These are phyloP conservation scores for Sugiyamaella smithiae DNA, from an alignment of 805 yeast species.

Conservation along the genomic window DNA sequence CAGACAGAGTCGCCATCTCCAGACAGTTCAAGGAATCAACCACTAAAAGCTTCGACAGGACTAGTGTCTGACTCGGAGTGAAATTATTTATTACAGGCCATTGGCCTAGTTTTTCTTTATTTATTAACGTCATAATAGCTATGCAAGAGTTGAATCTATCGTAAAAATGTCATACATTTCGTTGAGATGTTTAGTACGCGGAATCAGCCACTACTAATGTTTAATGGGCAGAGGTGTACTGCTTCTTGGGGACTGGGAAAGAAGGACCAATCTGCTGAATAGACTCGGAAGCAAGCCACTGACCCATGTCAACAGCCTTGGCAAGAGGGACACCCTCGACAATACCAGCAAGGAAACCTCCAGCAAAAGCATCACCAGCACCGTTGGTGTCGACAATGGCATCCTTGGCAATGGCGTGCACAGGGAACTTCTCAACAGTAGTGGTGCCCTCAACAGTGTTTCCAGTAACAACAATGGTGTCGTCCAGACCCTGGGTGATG, in stretches of 20 bases:
- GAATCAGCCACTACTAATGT: too few species aligned
- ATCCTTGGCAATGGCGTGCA: conserved; percentile 63
- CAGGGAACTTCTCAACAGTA: conserved; percentile 55
- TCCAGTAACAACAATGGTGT: conserved; percentile 75
- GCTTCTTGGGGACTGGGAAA: conserved; percentile 70
- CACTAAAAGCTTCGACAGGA: too few species aligned
- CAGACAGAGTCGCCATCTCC: too few species aligned
- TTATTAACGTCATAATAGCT: too few species aligned
- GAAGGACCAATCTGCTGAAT: conserved; percentile 94
- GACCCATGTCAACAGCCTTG: conserved; percentile 75
- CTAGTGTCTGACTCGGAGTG: too few species aligned
- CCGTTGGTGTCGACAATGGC: conserved; percentile 92
- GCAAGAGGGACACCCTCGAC: conserved; percentile 66
- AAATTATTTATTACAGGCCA: too few species aligned
- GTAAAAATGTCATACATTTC: too few species aligned
- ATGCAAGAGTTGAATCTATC: conserved; percentile 6
- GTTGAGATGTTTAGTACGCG: too few species aligned
- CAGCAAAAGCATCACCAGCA: conserved; percentile 98
- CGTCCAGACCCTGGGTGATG: conserved; percentile 93
- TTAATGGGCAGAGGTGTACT: conserved; percentile 2
- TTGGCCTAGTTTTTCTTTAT: too few species aligned
- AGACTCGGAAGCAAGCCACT: conserved; percentile 92
- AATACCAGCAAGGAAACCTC: conserved; percentile 88
- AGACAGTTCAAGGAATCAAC: too few species aligned
- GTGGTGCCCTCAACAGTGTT: conserved; percentile 43